These are phyloP conservation scores for Talaromyces wortmannii DNA, from an alignment of 495 filamentous ascomycete genomes.

Conservation along the genomic window DNA sequence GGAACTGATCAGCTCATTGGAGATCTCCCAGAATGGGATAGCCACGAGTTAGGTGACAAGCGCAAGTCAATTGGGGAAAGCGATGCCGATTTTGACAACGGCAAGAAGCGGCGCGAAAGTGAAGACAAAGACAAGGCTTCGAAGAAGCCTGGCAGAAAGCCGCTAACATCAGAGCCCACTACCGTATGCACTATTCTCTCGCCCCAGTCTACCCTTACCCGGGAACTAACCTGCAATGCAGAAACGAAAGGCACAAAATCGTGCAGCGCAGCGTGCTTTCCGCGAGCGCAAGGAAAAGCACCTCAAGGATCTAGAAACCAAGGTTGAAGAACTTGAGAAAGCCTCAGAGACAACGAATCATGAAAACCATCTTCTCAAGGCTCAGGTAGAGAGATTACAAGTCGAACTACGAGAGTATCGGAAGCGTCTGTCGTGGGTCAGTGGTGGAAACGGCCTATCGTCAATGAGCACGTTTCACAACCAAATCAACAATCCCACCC, in stretches of 20 bases:
- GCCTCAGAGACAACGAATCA: constrained; percentile 73
- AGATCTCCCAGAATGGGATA: constrained; percentile 55
- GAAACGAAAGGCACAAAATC: constrained; percentile 99
- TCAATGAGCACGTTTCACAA: constrained; percentile 37
- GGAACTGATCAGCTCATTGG: constrained; percentile 64
- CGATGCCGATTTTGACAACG: constrained; percentile 60
- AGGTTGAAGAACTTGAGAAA: constrained; percentile 89
- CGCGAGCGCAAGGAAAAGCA: constrained; percentile 97
- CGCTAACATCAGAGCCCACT: constrained; percentile 88
- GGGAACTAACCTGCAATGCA: constrained; percentile 45
- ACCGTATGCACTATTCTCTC: constrained; percentile 56
- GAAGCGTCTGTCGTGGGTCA: constrained; percentile 65
- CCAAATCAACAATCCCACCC: constrained; percentile 16
- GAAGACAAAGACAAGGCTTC: constrained; percentile 69
- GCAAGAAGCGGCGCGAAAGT: constrained; percentile 74
- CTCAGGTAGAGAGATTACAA: constrained; percentile 81
- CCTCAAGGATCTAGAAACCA: constrained; percentile 89
- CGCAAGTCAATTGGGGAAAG: constrained; percentile 77
- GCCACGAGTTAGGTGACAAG: constrained; percentile 50
- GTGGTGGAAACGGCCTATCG: constrained; percentile 35
- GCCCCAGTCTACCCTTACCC: not conserved
- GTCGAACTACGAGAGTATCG: constrained; percentile 84
- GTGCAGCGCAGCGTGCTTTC: constrained; percentile 94
- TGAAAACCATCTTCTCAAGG: constrained; percentile 78
- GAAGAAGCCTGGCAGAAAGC: constrained; percentile 96